Conservation (phyloP, 2,329 filamentous ascomycete genomes). For the Neofusicoccum ribis region DNA sequence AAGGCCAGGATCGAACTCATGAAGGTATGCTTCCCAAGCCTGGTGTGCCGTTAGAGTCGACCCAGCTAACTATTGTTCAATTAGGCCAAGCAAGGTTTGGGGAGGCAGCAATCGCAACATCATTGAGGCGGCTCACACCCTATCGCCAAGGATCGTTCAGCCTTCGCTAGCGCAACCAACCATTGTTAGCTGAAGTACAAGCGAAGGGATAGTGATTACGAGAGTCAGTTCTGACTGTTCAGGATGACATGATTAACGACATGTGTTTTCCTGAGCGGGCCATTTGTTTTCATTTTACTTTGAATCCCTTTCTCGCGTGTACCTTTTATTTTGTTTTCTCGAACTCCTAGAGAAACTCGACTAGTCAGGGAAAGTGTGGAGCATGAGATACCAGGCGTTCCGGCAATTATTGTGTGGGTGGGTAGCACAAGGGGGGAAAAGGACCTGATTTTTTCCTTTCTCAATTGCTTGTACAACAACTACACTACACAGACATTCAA, state of each 20-base stretch:
- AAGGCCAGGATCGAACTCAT: conserved; percentile 98
- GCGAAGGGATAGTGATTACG: background rate
- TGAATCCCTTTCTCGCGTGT: background rate
- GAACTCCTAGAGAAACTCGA: background rate
- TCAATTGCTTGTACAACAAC: background rate
- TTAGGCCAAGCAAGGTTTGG: conserved; percentile 41
- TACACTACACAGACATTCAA: background rate
- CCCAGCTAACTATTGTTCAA: conserved; percentile 22
- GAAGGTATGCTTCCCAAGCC: conserved; percentile 61
- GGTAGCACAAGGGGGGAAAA: background rate
- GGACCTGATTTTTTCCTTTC: background rate
- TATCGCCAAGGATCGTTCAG: background rate
- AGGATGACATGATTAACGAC: conserved; percentile 9
- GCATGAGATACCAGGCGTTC: conserved; percentile 19
- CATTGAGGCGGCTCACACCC: background rate
- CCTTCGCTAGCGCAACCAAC: background rate
- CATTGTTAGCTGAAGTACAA: background rate
- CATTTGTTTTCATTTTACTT: background rate
- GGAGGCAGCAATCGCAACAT: conserved; percentile 30
- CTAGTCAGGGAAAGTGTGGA: background rate
- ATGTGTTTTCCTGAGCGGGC: background rate
- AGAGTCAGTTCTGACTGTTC: background rate
- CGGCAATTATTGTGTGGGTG: background rate
- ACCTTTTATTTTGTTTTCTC: background rate
- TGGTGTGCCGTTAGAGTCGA: too few relatives aligned